Evolutionary conservation across 139 green algal genomes (phyloP), one percentile per base, ranked within the genome.

Genomic region (Tetraselmis chui): DNA sequence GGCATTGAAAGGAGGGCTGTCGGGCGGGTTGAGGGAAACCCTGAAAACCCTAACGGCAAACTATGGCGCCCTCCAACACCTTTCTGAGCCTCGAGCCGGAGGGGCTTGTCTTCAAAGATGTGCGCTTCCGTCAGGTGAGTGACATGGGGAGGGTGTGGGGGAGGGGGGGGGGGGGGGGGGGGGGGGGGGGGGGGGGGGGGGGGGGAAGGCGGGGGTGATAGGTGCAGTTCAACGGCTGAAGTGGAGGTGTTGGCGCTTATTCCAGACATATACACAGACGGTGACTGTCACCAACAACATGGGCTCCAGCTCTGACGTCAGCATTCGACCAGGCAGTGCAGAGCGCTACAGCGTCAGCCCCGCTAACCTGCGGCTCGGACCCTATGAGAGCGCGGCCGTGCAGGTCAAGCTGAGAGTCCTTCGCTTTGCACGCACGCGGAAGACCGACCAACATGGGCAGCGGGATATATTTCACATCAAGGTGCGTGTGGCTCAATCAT

Each of bases 401-500:
- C 86, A 87, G 28, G 81, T 96, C 23, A 84, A 31, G 28, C 86
- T 96, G 0, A 82, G 79, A 0, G 81, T 94, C 2, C 32, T 93
- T 25, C 90, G 87, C 29, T 94, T 92, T 86, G 92, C 87, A 1
- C 83, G 90, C 77, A 83, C 81, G 28, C 84, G 87, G 45, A 94
- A 93, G 59, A 92, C 89, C 2, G 78, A 84, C 1, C 83, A 91
- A 31, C 81, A 87, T 45, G 90, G 91, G 0, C 93, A 95, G 75
- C 79, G 89, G 0, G 93, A 96, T 31, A 83, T 93, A 2, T 93
- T 96, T 29, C 89, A 93, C 78, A 91, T 96, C 85, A 95, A 95
- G 88, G 91, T 88, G 31, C 75, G 45, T 18, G 45, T 18, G 18
- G 45, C 45, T 67, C n/a, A n/a, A n/a, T n/a, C n/a, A n/a, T n/a